Evolutionary conservation across 2,329 filamentous ascomycete genomes (phyloP), one percentile per base, ranked within the genome.

Genomic region (Pyrenochaeta sp.): DNA sequence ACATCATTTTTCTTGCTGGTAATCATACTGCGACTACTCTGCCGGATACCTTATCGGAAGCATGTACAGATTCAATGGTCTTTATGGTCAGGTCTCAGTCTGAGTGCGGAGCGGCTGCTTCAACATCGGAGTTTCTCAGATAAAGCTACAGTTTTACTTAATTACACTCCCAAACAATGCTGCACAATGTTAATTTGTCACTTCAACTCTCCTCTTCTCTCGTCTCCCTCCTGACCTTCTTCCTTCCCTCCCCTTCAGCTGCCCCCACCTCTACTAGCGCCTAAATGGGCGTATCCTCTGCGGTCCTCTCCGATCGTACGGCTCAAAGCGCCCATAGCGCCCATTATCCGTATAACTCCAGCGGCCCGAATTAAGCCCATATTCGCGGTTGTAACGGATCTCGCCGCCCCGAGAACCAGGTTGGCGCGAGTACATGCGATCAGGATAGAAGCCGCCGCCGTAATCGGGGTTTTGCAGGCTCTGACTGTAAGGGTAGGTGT

Each of bases 271-370:
- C 48, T 45, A 53, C n/a, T 34, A 39, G 1, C 55, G 37, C 27
- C 55, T 53, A 50, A 37, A 15, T 13, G 4, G 36, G 7, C 39
- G 4, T 1, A 42, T 42, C 8, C 39, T 42, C 39, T 24, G n/a
- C 39, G 46, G 47, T 2, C 48, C 44, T 24, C 36, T 52, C 34
- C 39, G 28, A 27, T 47, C 39, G 30, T 58, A 54, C 3, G 56
- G 52, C 48, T 52, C 56, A 30, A 37, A 56, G 13, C 56, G 10
- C 1, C 47, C 48, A 45, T 59, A 56, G 19, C 43, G 27, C 19
- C 52, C 48, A n/a, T 43, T 27, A 30, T 48, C 48, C 15, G 56
- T 51, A 32, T 55, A 47, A 28, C 48, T 49, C 52, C 48, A 59
- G 9, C 44, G 28, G 5, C 56, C 27, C 3, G 52, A 42, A 5